Evolutionary conservation across 1,284 basidiomycete genomes (phyloP), one percentile per base, ranked within the genome.

Genomic region (Exobasidium rhododendri): DNA sequence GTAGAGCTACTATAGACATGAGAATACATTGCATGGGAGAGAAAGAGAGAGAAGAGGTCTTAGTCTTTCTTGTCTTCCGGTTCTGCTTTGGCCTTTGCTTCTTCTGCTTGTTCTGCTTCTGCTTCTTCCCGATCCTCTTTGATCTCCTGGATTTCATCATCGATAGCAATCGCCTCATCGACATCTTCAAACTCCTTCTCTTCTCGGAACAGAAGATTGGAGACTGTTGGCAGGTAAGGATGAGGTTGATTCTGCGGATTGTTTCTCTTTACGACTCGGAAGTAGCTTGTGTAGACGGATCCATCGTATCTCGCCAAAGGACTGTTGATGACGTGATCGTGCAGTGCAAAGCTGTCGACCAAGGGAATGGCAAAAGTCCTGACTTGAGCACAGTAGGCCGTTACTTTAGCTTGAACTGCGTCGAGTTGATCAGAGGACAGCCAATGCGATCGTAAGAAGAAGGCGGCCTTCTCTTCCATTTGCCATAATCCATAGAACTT

Each of bases 301-400:
- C 77, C 77, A 61, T 75, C 71, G 62, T 70, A 68, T 40, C 71
- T 63, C 26, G 75, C 85, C 32, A 85, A 81, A 28, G 85, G 84
- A 52, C 83, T 84, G 80, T 85, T 85, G 80, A 85, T 80, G 61
- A 85, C 82, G 79, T 85, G 84, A 76, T 85, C 84, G 49, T 81
- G 81, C 32, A 84, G 81, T 13, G 82, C 82, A 70, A 85, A 85
- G 35, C 82, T 79, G 78, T 85, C 84, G 63, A 84, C 76, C 43
- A 85, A 79, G 10, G 83, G 82, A 53, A 79, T 73, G 46, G 84
- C 84, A 47, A 82, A 81, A 58, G 75, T 74, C 46, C 85, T 79
- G 52, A 84, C 74, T 58, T 82, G 79, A 35, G 80, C 78, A 69
- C 85, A 85, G 50, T 84, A 78, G 28, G 78, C 79, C 60, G 83